phyloP scores from a whole-genome alignment of 2,329 filamentous ascomycete species.

The Epichloe sibirici region DNA sequence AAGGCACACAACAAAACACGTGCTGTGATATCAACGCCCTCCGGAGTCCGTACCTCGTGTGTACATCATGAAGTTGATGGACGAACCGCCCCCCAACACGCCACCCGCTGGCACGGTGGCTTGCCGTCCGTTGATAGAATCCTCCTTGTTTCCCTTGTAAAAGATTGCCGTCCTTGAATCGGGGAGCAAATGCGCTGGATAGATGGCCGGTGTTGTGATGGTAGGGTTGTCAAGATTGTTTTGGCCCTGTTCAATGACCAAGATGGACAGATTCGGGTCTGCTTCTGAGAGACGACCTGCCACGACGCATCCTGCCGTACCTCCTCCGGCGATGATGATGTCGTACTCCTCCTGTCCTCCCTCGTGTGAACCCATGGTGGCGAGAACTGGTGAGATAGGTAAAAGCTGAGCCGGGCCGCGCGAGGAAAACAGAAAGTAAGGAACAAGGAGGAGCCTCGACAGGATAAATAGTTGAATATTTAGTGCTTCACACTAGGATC shows the following conservation, averaged over 20 bases:
- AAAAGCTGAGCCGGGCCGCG: too few species aligned
- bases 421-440: too few species aligned
- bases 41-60: slow-evolving; percentile 11
- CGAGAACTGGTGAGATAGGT: too few species aligned
- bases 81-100: slow-evolving; percentile 19
- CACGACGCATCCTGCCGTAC: slow-evolving; percentile 15
- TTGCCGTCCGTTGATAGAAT: slow-evolving; percentile 13
- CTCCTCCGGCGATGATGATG: slow-evolving; percentile 15
- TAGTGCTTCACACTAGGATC: too few species aligned
- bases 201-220: slow-evolving; percentile 14
- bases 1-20: too few species aligned
- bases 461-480: too few species aligned
- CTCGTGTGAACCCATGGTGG: slow-evolving; percentile 8
- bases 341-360: slow-evolving; percentile 9
- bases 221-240: slow-evolving; percentile 15
- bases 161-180: slow-evolving; percentile 11
- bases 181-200: slow-evolving; percentile 11
- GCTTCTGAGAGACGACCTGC: slow-evolving; percentile 16
- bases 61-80: slow-evolving; percentile 22
- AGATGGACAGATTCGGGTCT: slow-evolving; percentile 14
- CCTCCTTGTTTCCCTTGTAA: slow-evolving; percentile 13
- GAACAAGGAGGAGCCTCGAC: too few species aligned
- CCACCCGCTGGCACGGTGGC: slow-evolving; percentile 14
- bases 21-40: too few species aligned
- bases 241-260: slow-evolving; percentile 16